Percentiles rank a stretch among this genome's conserved stretches.
These are phyloP conservation scores for Aspergillus wentii DNA, from an alignment of 495 filamentous ascomycete genomes.

Conservation along the genomic window DNA sequence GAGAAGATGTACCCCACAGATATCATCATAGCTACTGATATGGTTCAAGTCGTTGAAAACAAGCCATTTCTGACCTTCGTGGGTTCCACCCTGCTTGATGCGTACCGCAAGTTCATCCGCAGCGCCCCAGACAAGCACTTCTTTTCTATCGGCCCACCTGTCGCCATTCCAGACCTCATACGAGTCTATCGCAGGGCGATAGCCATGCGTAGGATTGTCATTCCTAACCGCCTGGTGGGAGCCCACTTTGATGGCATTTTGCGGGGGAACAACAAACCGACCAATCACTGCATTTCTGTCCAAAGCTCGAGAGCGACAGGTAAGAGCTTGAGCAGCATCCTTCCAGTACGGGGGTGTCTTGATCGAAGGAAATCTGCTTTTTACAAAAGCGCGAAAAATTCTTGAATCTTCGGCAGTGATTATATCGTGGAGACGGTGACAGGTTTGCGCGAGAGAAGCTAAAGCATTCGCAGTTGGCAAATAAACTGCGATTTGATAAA, in stretches of 20 bases:
- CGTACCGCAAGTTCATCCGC: conserved; percentile 53
- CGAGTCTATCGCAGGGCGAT: conserved; percentile 56
- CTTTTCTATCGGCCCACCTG: conserved; percentile 48
- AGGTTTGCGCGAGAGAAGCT: conserved; percentile 43
- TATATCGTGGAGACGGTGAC: conserved; percentile 43
- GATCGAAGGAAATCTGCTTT: conserved; percentile 46
- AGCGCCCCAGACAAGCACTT: conserved; percentile 59
- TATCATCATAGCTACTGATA: conserved; percentile 58
- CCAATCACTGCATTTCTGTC: conserved; percentile 56
- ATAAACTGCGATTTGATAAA: conserved; percentile 49
- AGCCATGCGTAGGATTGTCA: conserved; percentile 59
- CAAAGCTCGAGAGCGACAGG: conserved; percentile 54
- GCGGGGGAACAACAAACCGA: conserved; percentile 42
- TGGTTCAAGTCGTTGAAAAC: conserved; percentile 47
- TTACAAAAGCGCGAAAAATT: conserved; percentile 46
- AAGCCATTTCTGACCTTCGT: conserved; percentile 34
- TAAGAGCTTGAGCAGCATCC: conserved; percentile 51
- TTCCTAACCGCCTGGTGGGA: conserved; percentile 21
- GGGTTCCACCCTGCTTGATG: conserved; percentile 23
- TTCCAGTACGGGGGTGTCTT: conserved; percentile 39
- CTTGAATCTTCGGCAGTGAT: conserved; percentile 52
- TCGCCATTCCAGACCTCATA: conserved; percentile 51
- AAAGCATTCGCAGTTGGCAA: conserved; percentile 49
- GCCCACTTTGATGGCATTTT: conserved; percentile 23
- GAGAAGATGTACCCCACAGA: conserved; percentile 53